These are phyloP conservation scores for Cytidiella melzeri DNA, from an alignment of 768 basidiomycete species.

Conservation along the genomic window DNA sequence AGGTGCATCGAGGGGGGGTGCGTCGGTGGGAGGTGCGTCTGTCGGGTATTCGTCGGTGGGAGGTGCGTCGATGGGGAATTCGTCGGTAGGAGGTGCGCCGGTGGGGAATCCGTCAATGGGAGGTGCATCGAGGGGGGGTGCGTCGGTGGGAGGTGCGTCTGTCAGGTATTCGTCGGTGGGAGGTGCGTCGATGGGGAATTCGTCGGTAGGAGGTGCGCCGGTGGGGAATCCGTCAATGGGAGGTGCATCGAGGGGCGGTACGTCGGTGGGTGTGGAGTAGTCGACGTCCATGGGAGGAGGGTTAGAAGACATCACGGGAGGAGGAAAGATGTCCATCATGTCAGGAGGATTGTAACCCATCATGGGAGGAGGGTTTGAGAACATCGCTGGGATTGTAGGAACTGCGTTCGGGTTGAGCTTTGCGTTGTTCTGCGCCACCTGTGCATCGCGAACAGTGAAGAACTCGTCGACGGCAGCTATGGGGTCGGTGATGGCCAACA, in stretches of 20 bases:
- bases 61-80: background rate
- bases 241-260: too few species aligned
- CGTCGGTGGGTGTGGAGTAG: background rate
- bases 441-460: slow-evolving; percentile 14
- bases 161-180: too few species aligned
- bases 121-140: too few species aligned
- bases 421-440: slow-evolving; percentile 6
- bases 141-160: too few species aligned
- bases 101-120: too few species aligned
- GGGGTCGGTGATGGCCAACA: slow-evolving; percentile 21
- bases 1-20: too few species aligned
- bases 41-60: too few species aligned
- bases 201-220: too few species aligned
- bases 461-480: slow-evolving; percentile 24
- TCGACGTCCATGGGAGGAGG: background rate
- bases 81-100: background rate
- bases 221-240: too few species aligned
- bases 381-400: background rate
- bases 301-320: background rate
- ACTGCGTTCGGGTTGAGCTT: background rate
- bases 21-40: too few species aligned
- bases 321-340: background rate
- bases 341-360: background rate
- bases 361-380: background rate
- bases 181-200: too few species aligned